Conservation (phyloP, 2,329 filamentous ascomycete genomes). For the Claviceps spartinae region DNA sequence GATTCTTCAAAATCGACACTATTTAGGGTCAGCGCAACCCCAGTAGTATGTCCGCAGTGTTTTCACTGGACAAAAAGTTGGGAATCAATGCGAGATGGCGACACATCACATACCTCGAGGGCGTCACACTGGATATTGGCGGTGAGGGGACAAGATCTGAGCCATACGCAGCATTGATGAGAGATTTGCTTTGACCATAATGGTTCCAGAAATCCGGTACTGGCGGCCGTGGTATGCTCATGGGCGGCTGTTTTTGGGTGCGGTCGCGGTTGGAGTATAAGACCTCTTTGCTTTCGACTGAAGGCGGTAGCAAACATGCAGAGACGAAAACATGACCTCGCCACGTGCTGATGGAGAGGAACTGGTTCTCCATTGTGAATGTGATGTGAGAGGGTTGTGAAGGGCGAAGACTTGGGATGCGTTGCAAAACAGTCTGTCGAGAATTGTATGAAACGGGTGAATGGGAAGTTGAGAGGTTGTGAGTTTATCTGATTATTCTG, state of each 20-base stretch:
- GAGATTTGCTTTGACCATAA: not conserved
- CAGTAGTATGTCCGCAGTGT: not conserved
- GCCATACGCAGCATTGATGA: not conserved
- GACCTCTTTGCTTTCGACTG: not conserved
- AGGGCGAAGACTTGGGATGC: no score
- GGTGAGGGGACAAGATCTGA: not conserved
- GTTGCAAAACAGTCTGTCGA: no score
- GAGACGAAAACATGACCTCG: slow-evolving; percentile 1
- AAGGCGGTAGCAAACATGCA: not conserved
- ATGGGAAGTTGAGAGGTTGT: no score
- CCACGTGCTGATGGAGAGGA: not conserved
- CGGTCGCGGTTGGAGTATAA: not conserved
- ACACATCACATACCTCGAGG: not conserved
- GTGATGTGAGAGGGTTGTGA: no score
- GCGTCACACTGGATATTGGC: not conserved
- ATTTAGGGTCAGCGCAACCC: no score
- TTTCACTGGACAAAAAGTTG: not conserved
- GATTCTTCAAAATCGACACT: not conserved
- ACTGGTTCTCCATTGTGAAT: not conserved
- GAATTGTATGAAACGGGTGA: no score
- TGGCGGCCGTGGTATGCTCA: not conserved
- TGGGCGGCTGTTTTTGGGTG: not conserved
- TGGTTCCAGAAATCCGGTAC: slow-evolving; percentile 1
- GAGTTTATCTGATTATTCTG: no score
- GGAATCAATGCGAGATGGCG: not conserved